Evolutionary conservation across 75 land plant species (phyloP).

Genomic region (Isoetes taiwanensis): DNA sequence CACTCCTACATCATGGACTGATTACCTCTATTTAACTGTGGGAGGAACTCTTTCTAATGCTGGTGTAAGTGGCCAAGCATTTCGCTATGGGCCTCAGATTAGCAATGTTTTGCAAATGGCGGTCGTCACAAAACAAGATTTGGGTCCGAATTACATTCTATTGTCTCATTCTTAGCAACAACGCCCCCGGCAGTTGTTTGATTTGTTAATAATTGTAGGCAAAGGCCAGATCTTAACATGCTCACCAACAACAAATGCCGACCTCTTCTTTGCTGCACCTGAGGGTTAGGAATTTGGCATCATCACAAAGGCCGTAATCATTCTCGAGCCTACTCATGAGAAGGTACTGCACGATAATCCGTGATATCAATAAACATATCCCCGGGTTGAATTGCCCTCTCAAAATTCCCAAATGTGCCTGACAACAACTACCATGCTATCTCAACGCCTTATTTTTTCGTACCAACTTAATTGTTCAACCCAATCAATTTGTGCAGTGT

Average conservation of each 20-base stretch:
- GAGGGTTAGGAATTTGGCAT: slow-evolving; percentile 81
- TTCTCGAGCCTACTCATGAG: slow-evolving; percentile 51
- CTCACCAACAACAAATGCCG: slow-evolving; percentile 34
- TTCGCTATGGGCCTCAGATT: slow-evolving; percentile 84
- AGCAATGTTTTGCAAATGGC: slow-evolving; percentile 65
- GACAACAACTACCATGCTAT: too few relatives aligned
- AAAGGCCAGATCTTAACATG: slow-evolving; percentile 56
- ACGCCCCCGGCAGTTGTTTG: too few relatives aligned
- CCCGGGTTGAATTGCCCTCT: too few relatives aligned
- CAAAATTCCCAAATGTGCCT: too few relatives aligned
- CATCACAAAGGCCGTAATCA: slow-evolving; percentile 57
- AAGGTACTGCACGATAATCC: too few relatives aligned
- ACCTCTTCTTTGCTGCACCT: slow-evolving; percentile 52
- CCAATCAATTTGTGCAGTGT: too few relatives aligned
- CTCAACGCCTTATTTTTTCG: too few relatives aligned
- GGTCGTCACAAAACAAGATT: slow-evolving; percentile 54
- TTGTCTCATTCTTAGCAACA: too few relatives aligned
- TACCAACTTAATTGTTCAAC: too few relatives aligned
- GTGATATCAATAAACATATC: too few relatives aligned
- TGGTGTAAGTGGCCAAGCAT: slow-evolving; percentile 83
- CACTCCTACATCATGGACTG: slow-evolving; percentile 87
- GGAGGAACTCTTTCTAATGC: slow-evolving; percentile 88
- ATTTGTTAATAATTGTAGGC: too few relatives aligned
- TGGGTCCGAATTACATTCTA: neutral
- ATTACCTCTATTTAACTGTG: slow-evolving; percentile 68